Base-by-base conservation (phyloP, 371 early-diverging fungal genomes). In the Massospora cicadina region DNA sequence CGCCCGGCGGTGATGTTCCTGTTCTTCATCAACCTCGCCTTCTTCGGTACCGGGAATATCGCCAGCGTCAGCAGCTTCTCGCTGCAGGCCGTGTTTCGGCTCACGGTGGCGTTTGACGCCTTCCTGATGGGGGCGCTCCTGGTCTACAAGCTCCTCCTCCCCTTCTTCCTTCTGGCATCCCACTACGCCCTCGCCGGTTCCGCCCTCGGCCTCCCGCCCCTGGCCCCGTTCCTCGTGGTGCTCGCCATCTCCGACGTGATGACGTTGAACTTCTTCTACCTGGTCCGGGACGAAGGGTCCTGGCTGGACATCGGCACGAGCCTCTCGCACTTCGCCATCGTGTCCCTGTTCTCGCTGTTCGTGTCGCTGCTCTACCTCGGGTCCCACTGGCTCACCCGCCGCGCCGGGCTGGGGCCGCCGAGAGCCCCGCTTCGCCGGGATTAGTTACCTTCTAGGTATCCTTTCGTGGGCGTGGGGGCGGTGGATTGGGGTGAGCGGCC, bases 271-370 rank as follows among this genome's bases (percentile, higher is more conserved):
- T 96, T 96, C 68, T 96, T 96, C 71, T 96, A 85, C 69, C 76
- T 92, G 63, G 95, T 96, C 2, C 73, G 85, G 24, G 95, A 95
- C 71, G 79, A 84, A 68, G 97, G 97, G 29, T 85, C 86, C 62
- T 95, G 97, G 97, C 76, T 96, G 29, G 97, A 95, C 71, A 95
- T 96, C 67, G 97, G 95, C n/a, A 91, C 91, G 33, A 87, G 88
- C 58, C 94, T 96, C 68, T 87, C 87, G 65, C 90, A 90, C 65
- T 90, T 88, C 69, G 85, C 86, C 67, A 90, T 90, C 67, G 81
- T 90, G 1, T 85, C 85, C 23, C 74, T 89, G 54, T 93, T 93
- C 76, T 83, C 86, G 65, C 77, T 88, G 57, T 88, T 90, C 67
- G 31, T 60, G 13, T 27, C 60, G 13, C 23, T 60, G 26, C 27